These are phyloP conservation scores for Eimeria sp. DNA, from an alignment of 169 alveolate genomes.

Conservation along the genomic window DNA sequence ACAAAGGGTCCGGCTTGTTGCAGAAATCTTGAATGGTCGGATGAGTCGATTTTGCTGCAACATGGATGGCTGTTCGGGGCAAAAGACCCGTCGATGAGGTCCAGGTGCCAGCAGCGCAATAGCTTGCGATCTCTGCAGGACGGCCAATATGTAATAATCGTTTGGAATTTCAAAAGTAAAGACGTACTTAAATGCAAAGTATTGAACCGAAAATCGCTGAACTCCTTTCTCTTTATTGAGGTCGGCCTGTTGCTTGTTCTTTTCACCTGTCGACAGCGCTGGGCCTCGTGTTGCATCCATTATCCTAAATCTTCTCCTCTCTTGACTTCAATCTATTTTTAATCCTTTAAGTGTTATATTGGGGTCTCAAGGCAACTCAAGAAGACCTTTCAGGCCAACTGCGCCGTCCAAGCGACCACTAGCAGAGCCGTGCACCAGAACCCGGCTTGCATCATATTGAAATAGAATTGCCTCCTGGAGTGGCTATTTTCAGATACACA, in stretches of 20 bases:
- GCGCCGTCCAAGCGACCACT: not conserved
- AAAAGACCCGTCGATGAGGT: not conserved
- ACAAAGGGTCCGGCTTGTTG: not conserved
- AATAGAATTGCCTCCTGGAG: too few relatives aligned
- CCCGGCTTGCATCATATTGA: too few relatives aligned
- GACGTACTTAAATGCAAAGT: not conserved
- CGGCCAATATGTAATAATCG: not conserved
- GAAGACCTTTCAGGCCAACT: not conserved
- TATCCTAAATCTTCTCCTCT: not conserved
- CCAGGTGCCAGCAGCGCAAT: not conserved
- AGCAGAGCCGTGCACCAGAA: not conserved
- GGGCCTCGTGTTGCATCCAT: not conserved
- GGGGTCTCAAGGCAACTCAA: not conserved
- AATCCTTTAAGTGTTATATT: not conserved
- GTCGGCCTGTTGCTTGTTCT: not conserved
- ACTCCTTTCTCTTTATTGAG: not conserved
- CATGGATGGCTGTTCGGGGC: not conserved
- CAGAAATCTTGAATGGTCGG: not conserved
- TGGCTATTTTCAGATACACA: too few relatives aligned
- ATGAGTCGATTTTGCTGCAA: not conserved
- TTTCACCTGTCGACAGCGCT: not conserved
- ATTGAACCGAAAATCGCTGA: not conserved
- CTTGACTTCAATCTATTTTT: not conserved
- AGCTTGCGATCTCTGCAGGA: too few relatives aligned
- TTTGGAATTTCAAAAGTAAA: not conserved